Conservation (phyloP, 768 basidiomycete species). For the Rubroboletus pulcherrimus region DNA sequence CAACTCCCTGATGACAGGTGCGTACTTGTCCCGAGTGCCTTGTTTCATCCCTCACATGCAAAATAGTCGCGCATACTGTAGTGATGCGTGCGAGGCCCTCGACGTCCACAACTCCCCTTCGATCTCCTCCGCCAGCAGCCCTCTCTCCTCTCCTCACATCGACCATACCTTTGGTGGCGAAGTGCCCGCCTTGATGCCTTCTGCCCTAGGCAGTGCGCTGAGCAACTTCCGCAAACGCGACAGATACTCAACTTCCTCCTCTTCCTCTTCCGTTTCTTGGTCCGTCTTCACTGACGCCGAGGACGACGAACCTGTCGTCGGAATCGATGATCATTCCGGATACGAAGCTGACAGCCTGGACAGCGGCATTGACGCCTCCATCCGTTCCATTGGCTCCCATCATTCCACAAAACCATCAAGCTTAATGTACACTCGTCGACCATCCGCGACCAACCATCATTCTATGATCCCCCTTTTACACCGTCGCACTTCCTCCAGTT, state of each 20-base stretch:
- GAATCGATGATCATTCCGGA: conserved; percentile 34
- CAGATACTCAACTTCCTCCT: conserved; percentile 57
- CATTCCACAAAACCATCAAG: conserved; percentile 39
- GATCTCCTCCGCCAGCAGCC: conserved; percentile 60
- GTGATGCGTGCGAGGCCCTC: conserved; percentile 57
- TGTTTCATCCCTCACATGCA: conserved; percentile 17
- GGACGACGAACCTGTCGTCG: conserved; percentile 39
- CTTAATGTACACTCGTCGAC: conserved; percentile 64
- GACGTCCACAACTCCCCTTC: conserved; percentile 63
- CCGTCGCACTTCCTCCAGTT: conserved; percentile 45
- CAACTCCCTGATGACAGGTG: conserved; percentile 62
- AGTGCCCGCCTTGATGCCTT: conserved; percentile 62
- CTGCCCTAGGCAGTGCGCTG: conserved; percentile 53
- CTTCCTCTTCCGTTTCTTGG: conserved; percentile 66
- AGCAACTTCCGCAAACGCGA: conserved; percentile 41
- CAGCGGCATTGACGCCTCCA: conserved; percentile 35
- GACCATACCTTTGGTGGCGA: conserved; percentile 52
- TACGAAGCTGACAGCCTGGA: conserved; percentile 33
- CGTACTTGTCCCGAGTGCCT: conserved; percentile 23
- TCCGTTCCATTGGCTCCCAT: conserved; percentile 40
- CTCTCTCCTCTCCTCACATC: conserved; percentile 64
- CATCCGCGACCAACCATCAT: conserved; percentile 66
- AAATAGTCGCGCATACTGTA: conserved; percentile 66
- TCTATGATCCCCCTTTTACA: conserved; percentile 57
- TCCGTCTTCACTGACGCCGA: conserved; percentile 65